Percentiles rank a stretch among this genome's conserved stretches.
Evolutionary conservation across 2,329 filamentous ascomycete genomes (phyloP).

Genomic region (Cercospora sp.): DNA sequence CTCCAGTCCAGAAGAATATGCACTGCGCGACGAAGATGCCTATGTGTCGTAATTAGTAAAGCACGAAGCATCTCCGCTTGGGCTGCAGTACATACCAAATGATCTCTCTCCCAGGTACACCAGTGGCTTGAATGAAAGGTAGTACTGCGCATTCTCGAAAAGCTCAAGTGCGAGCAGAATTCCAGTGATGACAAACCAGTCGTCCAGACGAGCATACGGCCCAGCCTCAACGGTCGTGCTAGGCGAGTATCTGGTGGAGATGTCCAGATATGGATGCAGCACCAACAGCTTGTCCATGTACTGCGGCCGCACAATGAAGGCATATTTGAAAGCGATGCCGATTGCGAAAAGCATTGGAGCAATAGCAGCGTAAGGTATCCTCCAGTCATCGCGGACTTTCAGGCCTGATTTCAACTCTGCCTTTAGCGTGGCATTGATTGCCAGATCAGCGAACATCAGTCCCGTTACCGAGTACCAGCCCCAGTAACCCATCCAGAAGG

Average conservation of each 20-base stretch:
- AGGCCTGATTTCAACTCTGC: slow-evolving; percentile 27
- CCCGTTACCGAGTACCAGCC: slow-evolving; percentile 36
- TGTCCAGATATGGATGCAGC: slow-evolving; percentile 33
- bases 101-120: slow-evolving; percentile 33
- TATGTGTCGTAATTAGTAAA: slow-evolving; percentile 14
- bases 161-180: slow-evolving; percentile 30
- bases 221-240: slow-evolving; percentile 24
- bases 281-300: slow-evolving; percentile 31
- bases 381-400: slow-evolving; percentile 25
- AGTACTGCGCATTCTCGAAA: slow-evolving; percentile 18
- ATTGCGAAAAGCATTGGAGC: slow-evolving; percentile 18
- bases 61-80: background rate
- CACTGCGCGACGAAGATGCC: slow-evolving; percentile 35
- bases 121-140: slow-evolving; percentile 31
- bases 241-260: slow-evolving; percentile 24
- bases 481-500: slow-evolving; percentile 37
- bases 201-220: slow-evolving; percentile 34
- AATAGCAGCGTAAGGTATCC: slow-evolving; percentile 27
- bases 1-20: slow-evolving; percentile 35
- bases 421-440: slow-evolving; percentile 26
- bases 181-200: slow-evolving; percentile 35
- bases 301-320: slow-evolving; percentile 31
- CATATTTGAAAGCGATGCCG: slow-evolving; percentile 34
- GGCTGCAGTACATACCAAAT: slow-evolving; percentile 30
- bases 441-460: slow-evolving; percentile 32